Evolutionary conservation across 805 yeast genomes (phyloP).

Genomic region (Kregervanrija pseudodelftensis): DNA sequence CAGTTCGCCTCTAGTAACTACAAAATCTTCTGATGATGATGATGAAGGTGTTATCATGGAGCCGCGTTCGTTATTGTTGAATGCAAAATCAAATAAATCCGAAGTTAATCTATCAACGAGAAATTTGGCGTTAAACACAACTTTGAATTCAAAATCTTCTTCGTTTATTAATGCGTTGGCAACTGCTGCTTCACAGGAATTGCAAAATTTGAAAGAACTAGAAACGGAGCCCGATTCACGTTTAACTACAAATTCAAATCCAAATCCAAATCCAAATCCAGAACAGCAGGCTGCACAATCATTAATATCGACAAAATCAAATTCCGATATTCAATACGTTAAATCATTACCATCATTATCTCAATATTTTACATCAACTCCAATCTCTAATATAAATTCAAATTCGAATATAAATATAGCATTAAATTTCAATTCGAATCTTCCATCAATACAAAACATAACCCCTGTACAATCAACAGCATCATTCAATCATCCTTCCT

Average conservation of each 20-base stretch:
- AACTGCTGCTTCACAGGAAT: conserved; percentile 49
- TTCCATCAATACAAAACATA: conserved; percentile 5
- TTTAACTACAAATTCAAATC: no score
- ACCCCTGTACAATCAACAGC: conserved; percentile 7
- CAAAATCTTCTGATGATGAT: conserved; percentile 4
- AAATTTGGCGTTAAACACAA: background rate
- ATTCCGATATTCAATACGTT: conserved; percentile 29
- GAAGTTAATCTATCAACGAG: background rate
- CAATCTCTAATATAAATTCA: background rate
- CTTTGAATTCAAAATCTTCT: conserved; percentile 24
- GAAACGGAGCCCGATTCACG: conserved; percentile 9
- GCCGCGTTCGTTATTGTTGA: no score
- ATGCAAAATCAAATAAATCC: conserved; percentile 17
- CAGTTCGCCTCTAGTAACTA: conserved; percentile 28
- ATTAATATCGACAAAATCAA: conserved; percentile 11
- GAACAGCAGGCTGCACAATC: conserved; percentile 1
- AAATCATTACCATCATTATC: conserved; percentile 47
- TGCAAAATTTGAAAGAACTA: conserved; percentile 33
- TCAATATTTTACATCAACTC: conserved; percentile 33
- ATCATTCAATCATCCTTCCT: background rate
- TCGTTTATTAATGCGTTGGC: conserved; percentile 40
- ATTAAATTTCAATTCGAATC: background rate
- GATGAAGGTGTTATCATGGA: conserved; percentile 9
- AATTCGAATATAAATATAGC: no score
- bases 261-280: conserved; percentile 4